Base-by-base conservation (phyloP, 257 asterid genomes). In the Anisodus tanguticus region DNA sequence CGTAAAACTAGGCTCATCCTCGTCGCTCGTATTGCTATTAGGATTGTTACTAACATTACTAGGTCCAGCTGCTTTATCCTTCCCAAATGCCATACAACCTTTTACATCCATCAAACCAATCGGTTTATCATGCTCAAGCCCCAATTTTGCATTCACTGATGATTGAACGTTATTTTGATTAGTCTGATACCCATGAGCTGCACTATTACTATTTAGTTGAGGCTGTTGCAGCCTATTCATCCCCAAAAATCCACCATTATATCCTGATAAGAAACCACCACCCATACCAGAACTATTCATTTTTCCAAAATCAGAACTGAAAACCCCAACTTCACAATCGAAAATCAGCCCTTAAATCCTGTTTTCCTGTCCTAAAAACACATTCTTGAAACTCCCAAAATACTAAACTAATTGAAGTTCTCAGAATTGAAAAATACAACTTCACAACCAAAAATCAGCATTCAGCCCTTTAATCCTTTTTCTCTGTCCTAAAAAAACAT, bases 181-280 rank as follows among this genome's bases (percentile, higher is more conserved):
- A 41, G 6, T 77, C 81, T 51, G 49, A 53, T 53, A 85, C 17
- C 59, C 12, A 37, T 35, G 63, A 70, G 80, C 84, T 68, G 76
- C 53, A 83, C 72, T 22, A 84, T 58, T 83, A 78, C 88, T 39
- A 58, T 15, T 77, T 15, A 5, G 10, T 22, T 83, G 83, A 26
- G 83, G 80, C 4, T 60, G 87, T 78, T 86, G 90, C 26, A 64
- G 49, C 88, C 86, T 86, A 72, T 76, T 88, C 88, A 88, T 88
- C 43, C 89, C 90, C 81, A 86, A 58, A 82, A 85, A 68, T 6
- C 87, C 88, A 69, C 87, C 89, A 47, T 79, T 71, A 82, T 80
- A 88, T 35, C 88, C 90, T 16, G 88, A 76, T 64, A 84, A 84
- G 69, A 81, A 88, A 47, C 81, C 90, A 84, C 83, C 67, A 49